Conservation (phyloP, 805 yeast genomes). For the Tetrapisispora pingtungensis region DNA sequence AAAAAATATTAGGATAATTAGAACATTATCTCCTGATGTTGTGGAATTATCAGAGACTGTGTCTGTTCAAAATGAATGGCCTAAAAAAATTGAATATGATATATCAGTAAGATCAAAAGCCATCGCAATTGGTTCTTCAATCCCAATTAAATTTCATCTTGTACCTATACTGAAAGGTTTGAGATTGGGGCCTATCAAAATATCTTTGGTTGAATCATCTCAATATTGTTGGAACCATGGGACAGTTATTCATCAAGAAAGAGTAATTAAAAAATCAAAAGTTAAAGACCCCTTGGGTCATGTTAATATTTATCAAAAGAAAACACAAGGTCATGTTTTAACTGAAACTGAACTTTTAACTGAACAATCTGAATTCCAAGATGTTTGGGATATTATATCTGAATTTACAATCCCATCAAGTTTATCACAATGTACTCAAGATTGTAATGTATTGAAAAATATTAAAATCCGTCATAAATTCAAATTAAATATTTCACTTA, state of each 20-base stretch:
- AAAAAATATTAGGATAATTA: slow-evolving; percentile 66
- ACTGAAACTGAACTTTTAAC: slow-evolving; percentile 9
- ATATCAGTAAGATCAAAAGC: slow-evolving; percentile 82
- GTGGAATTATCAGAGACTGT: slow-evolving; percentile 84
- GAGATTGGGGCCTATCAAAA: slow-evolving; percentile 59
- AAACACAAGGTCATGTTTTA: slow-evolving; percentile 16
- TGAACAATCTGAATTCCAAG: slow-evolving; percentile 30
- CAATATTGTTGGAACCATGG: slow-evolving; percentile 50
- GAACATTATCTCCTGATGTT: slow-evolving; percentile 82
- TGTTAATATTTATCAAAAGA: slow-evolving; percentile 11
- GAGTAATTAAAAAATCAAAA: slow-evolving; percentile 45
- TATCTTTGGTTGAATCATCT: slow-evolving; percentile 59
- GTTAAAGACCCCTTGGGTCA: slow-evolving; percentile 29
- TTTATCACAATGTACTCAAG: slow-evolving; percentile 73
- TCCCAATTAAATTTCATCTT: slow-evolving; percentile 58
- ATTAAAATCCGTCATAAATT: slow-evolving; percentile 83
- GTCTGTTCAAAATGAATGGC: slow-evolving; percentile 94
- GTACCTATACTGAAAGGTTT: slow-evolving; percentile 79
- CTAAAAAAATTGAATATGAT: slow-evolving; percentile 81
- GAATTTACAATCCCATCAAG: slow-evolving; percentile 59
- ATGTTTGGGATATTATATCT: slow-evolving; percentile 66
- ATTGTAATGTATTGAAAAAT: slow-evolving; percentile 59
- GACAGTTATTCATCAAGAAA: slow-evolving; percentile 51
- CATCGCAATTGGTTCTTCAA: slow-evolving; percentile 74
- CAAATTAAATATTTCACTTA: slow-evolving; percentile 65